A percentile compares a stretch with the other conserved stretches of the same genome.
Evolutionary conservation across 163 green algal genomes (phyloP).

Genomic region (Chloromonas sp.): DNA sequence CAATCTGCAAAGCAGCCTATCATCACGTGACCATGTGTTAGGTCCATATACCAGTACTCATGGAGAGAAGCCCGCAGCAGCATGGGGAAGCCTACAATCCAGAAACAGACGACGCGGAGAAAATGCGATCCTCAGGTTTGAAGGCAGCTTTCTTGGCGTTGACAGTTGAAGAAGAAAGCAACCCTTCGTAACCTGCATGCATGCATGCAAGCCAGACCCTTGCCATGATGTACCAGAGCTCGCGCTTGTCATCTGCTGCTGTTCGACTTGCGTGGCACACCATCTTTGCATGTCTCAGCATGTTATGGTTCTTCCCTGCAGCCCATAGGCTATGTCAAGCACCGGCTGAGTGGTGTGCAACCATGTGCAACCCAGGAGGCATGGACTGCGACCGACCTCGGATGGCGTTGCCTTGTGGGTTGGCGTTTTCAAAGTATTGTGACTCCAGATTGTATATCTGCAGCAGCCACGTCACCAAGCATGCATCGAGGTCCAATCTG

Average conservation of each 20-base stretch:
- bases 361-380: too few species aligned
- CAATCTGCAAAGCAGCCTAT: background rate
- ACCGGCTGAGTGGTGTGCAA: too few species aligned
- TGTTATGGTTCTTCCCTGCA: too few species aligned
- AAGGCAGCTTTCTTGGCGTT: slow-evolving; percentile 16
- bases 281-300: too few species aligned
- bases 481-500: too few species aligned
- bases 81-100: background rate
- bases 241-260: too few species aligned
- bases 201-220: background rate
- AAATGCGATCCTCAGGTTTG: slow-evolving; percentile 23
- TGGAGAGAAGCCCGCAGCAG: too few species aligned
- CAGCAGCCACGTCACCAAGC: background rate
- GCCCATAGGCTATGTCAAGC: too few species aligned
- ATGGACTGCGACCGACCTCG: slow-evolving; percentile 11
- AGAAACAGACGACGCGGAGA: slow-evolving; percentile 12
- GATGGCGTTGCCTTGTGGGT: slow-evolving; percentile 30
- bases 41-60: background rate
- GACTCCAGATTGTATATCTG: slow-evolving; percentile 35
- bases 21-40: background rate
- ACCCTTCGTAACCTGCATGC: slow-evolving; percentile 16
- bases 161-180: slow-evolving; percentile 12
- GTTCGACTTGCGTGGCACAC: too few species aligned
- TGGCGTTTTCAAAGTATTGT: slow-evolving; percentile 37
- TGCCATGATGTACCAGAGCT: background rate